Base-by-base conservation (phyloP, 1,284 basidiomycete species). In the Cystobasidium pallidum region DNA sequence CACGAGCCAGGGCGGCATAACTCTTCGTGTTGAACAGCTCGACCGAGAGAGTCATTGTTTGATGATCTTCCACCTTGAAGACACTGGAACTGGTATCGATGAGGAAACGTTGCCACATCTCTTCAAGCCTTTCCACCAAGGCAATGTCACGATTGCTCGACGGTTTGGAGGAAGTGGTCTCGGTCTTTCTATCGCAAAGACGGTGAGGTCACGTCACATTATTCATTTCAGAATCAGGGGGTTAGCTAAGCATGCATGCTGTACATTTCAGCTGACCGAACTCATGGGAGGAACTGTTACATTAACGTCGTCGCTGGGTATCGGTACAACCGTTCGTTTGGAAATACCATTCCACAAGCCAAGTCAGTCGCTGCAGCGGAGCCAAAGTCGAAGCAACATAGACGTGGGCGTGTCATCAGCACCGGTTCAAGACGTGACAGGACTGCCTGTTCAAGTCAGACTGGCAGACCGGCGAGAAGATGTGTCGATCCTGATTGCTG, bases 1-100 rank as follows among this genome's bases (percentile, higher is more conserved):
- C 73, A 81, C 81, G 2, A 75, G 73, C 6, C 19, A 49, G 0
- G 81, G 81, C 19, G 70, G 76, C 30, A 79, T 82, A 73, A 80
- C 78, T 28, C 75, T 81, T 24, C 71, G 74, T 0, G 75, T 80
- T 55, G 75, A 77, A 57, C 76, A 78, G 57, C 73, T 77, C 1
- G 75, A 70, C 32, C 80, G 81, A 67, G 75, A 78, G 28, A 73
- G 75, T 13, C 71, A 75, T 30, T 75, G 66, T 41, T 58, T 81
- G 2, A 72, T 76, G 32, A 77, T 80, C 24, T 81, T 80, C 63
- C 76, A 79, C 52, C 77, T 82, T n/a, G 75, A 76, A 39, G 81
- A 82, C 61, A 81, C 81, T 10, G 81, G 81, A 34, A 77, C 79
- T 52, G 81, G 81, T 61, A 81, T 82, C 66, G 78, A 76, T 4